Evolutionary conservation across 345 rosid genomes (phyloP).

Genomic region (Heritiera littoralis): DNA sequence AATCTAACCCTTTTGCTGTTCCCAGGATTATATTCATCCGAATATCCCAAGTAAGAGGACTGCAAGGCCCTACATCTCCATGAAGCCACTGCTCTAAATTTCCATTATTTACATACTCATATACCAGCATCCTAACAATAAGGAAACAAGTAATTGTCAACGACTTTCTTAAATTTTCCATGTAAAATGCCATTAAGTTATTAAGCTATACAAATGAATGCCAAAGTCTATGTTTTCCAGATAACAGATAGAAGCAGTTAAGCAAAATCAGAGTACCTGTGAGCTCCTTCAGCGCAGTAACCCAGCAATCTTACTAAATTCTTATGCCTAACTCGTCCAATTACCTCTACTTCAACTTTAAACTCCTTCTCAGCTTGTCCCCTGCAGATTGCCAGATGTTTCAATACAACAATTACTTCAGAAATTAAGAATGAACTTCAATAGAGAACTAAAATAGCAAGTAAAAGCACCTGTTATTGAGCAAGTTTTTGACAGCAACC

Average conservation of each 20-base stretch:
- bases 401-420: constrained; percentile 13
- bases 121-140: constrained; percentile 73
- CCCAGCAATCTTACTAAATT: constrained; percentile 90
- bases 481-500: constrained; percentile 88
- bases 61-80: constrained; percentile 71
- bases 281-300: constrained; percentile 96
- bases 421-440: not conserved
- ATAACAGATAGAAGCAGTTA: too few species aligned
- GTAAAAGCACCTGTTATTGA: constrained; percentile 67
- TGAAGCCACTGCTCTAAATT: constrained; percentile 87
- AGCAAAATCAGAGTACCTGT: constrained; percentile 49
- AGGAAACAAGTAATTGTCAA: constrained; percentile 7
- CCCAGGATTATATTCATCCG: constrained; percentile 74
- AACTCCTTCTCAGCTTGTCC: constrained; percentile 97
- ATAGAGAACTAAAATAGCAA: not conserved
- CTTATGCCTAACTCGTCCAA: constrained; percentile 90
- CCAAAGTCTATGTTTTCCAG: not conserved
- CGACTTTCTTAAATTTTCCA: not conserved
- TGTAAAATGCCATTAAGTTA: not conserved
- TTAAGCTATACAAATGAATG: not conserved
- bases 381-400: constrained; percentile 37
- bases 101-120: constrained; percentile 82
- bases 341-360: constrained; percentile 91
- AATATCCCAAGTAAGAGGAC: constrained; percentile 76
- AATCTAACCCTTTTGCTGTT: constrained; percentile 78